Evolutionary conservation across 2,329 filamentous ascomycete species (phyloP), one percentile per base, ranked within the genome.

Genomic region (Verticillium longisporum): DNA sequence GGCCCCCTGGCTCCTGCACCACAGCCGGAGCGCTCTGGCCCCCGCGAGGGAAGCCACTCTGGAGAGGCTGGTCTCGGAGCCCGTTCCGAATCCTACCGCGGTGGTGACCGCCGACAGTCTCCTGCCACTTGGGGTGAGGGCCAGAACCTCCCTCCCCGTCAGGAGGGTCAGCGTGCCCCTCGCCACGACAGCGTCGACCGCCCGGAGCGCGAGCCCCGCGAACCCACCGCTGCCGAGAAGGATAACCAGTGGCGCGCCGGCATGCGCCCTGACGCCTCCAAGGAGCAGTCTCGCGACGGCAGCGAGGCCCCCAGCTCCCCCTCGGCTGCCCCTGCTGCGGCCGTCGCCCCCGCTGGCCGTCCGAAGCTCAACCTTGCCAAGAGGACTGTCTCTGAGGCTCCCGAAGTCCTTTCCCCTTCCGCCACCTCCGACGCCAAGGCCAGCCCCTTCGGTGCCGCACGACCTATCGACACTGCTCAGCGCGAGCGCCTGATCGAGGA

Each of bases 241-340:
- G 95, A 98, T 73, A 96, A 88, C 77, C 88, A 96, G 77, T 99
- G 95, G 95, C 89, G 95, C 69, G 82, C 84, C 67, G 90, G 85
- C 75, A 98, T 98, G 93, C 89, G 87, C 67, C 91, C 94, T n/a
- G 93, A 96, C 69, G 73, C 82, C 3, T 77, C 76, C 57, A 85
- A 86, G 60, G 61, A 83, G 45, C 81, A 85, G 62, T 88, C 88
- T 41, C 89, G 88, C 59, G 90, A 95, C 63, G 84, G 85, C 62
- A 92, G 88, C 72, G 86, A 88, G 67, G 90, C 91, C 10, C 86
- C 91, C 6, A 87, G 91, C 31, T 91, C 92, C 56, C 87, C 88
- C 15, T 38, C 26, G 21, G 83, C 87, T 55, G 74, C 78, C 7
- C 69, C 78, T 18, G 74, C 77, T 45, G 77, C 81, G 4, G 75